A percentile compares a stretch with the other conserved stretches of the same genome.
Conservation (phyloP, 2,329 filamentous ascomycete species). For the Alternaria gansuensis region DNA sequence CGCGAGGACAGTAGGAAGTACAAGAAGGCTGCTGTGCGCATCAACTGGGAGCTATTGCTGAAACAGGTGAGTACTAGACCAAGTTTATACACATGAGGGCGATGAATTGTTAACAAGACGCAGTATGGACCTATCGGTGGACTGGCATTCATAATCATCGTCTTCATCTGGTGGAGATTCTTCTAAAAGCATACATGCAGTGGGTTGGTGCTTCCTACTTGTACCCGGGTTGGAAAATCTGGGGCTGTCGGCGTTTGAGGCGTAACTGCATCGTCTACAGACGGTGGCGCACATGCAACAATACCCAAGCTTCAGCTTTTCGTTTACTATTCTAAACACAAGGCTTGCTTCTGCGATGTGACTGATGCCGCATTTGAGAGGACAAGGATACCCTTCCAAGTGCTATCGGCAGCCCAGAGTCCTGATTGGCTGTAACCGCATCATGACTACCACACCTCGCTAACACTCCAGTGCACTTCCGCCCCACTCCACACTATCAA, state of each 20-base stretch:
- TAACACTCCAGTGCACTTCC: constrained; percentile 14
- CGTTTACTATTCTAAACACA: constrained; percentile 9
- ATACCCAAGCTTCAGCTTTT: constrained; percentile 28
- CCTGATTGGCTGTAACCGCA: constrained; percentile 5
- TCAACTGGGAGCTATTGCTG: constrained; percentile 96
- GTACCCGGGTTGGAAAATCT: neutral
- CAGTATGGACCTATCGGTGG: constrained; percentile 88
- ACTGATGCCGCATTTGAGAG: neutral
- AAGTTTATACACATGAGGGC: neutral
- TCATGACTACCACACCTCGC: constrained; percentile 15
- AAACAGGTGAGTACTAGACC: constrained; percentile 71
- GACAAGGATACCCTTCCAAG: constrained; percentile 1
- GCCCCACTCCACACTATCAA: constrained; percentile 17
- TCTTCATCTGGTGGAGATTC: constrained; percentile 94
- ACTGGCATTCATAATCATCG: constrained; percentile 79
- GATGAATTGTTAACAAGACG: constrained; percentile 25
- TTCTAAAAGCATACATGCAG: constrained; percentile 64
- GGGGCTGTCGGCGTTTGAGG: constrained; percentile 22
- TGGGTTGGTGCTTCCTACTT: constrained; percentile 2
- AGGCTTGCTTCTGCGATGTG: constrained; percentile 1
- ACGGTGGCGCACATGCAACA: constrained; percentile 24
- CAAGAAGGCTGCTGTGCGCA: constrained; percentile 86
- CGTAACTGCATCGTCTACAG: constrained; percentile 1
- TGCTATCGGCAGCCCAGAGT: neutral
- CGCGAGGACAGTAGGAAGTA: constrained; percentile 96